phyloP scores from a whole-genome alignment of 805 yeast species.

The Komagataella populi region DNA sequence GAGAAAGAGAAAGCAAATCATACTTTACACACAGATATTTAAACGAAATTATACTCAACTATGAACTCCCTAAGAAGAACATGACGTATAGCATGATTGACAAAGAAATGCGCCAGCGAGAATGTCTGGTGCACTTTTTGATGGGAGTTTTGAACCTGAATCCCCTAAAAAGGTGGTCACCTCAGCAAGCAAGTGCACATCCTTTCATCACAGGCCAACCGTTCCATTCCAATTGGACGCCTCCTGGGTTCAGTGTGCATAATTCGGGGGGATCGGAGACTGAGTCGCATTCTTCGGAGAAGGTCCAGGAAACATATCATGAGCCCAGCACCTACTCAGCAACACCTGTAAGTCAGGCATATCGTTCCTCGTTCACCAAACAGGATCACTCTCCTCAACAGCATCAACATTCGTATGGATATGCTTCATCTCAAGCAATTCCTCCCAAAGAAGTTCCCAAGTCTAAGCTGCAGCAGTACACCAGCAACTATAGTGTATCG shows the following conservation, averaged over 20 bases:
- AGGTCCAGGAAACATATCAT: not conserved
- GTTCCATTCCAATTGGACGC: slow-evolving; percentile 40
- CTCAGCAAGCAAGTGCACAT: slow-evolving; percentile 86
- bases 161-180: slow-evolving; percentile 93
- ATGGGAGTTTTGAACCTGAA: slow-evolving; percentile 67
- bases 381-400: not conserved
- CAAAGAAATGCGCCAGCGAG: slow-evolving; percentile 61
- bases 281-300: not conserved
- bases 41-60: slow-evolving; percentile 63
- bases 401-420: not conserved
- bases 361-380: not conserved
- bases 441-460: not conserved
- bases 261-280: not conserved
- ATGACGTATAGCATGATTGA: slow-evolving; percentile 43
- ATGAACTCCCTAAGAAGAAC: slow-evolving; percentile 50
- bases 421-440: not conserved
- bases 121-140: slow-evolving; percentile 63
- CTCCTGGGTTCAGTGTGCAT: slow-evolving; percentile 18
- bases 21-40: slow-evolving; percentile 59
- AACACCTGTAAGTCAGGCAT: not conserved
- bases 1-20: slow-evolving; percentile 73
- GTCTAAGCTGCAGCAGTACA: not conserved
- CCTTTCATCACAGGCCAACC: slow-evolving; percentile 68
- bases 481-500: not conserved
- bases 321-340: not conserved